phyloP scores from a whole-genome alignment of 495 filamentous ascomycete genomes.

The Tuber umbilicatum region DNA sequence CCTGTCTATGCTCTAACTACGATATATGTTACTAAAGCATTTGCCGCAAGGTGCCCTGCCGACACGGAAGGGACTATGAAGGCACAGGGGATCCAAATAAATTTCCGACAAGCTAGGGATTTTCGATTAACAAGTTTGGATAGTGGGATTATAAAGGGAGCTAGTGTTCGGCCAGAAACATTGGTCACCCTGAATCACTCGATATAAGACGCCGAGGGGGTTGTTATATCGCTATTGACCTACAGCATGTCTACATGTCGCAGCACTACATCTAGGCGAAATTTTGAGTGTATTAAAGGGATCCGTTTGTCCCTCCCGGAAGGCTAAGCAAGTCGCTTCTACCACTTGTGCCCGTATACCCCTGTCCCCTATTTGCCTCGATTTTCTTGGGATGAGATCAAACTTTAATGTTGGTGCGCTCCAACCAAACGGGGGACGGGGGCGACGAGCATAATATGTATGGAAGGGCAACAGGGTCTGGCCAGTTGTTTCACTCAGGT shows the following conservation, averaged over 20 bases:
- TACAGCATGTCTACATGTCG: neutral
- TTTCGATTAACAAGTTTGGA: neutral
- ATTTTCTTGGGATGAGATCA: neutral
- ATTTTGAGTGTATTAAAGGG: neutral
- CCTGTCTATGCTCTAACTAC: slow-evolving; percentile 22
- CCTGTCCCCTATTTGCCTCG: neutral
- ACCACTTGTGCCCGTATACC: neutral
- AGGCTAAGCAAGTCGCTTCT: neutral
- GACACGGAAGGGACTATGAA: neutral
- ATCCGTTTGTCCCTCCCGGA: neutral
- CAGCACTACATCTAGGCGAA: neutral
- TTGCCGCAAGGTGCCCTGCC: neutral
- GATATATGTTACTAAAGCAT: neutral
- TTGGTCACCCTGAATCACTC: neutral
- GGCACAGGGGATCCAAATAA: neutral
- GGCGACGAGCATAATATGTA: no score
- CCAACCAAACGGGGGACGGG: no score
- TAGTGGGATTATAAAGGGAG: neutral
- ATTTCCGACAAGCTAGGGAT: neutral
- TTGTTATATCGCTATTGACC: neutral
- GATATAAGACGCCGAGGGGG: neutral
- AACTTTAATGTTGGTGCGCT: no score
- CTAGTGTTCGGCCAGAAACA: neutral
- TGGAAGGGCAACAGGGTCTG: no score
- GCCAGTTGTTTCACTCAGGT: no score